phyloP scores from a whole-genome alignment of 192 early-diverging fungal species.

The Backusella macrospora region DNA sequence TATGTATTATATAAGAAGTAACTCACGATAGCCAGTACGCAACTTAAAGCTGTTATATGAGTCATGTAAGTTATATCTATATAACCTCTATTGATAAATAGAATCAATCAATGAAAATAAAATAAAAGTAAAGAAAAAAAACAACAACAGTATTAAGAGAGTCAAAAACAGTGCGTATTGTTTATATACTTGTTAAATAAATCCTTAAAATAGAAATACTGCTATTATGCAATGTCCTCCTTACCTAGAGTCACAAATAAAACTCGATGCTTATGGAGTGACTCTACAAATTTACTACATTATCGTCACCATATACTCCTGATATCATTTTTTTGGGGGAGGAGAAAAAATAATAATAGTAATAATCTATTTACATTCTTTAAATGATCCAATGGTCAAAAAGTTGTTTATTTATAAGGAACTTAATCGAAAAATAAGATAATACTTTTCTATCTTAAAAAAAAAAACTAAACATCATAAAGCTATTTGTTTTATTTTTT shows the following conservation, averaged over 20 bases:
- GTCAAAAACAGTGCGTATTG: neutral
- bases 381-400: conserved; percentile 5
- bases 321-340: neutral
- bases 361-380: neutral
- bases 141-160: neutral
- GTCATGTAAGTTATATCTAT: conserved; percentile 3
- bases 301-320: conserved; percentile 1
- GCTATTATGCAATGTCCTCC: conserved; percentile 6
- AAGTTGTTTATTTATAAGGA: conserved; percentile 6
- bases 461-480: neutral
- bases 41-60: conserved; percentile 1
- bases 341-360: no score
- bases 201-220: conserved; percentile 5
- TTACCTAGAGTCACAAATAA: conserved; percentile 5
- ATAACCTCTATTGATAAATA: neutral
- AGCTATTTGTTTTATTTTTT: neutral
- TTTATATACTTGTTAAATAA: neutral
- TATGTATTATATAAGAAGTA: neutral
- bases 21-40: conserved; percentile 12
- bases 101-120: neutral
- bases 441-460: neutral
- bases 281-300: neutral
- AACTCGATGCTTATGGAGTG: neutral
- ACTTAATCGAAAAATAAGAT: neutral
- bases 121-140: neutral